Conservation (phyloP, 805 yeast genomes). For the Naumovozyma baii region DNA sequence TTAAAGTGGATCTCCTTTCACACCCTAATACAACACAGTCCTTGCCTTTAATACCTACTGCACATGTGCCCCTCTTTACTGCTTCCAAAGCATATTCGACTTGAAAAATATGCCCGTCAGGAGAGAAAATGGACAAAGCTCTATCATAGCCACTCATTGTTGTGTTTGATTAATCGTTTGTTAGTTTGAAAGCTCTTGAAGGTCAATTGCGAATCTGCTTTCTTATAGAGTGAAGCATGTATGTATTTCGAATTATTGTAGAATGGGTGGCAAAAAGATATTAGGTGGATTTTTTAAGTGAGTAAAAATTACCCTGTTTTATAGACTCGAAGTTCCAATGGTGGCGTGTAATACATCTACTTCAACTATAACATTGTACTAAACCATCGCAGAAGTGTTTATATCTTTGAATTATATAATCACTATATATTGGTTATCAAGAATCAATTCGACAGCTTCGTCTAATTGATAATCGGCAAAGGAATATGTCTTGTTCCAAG, state of each 20-base stretch:
- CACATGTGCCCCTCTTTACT: constrained; percentile 95
- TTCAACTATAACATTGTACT: neutral
- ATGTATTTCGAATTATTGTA: too few relatives aligned
- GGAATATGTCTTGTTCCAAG: too few relatives aligned
- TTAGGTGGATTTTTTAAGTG: neutral
- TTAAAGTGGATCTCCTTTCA: constrained; percentile 90
- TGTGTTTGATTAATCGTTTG: neutral
- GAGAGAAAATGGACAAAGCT: constrained; percentile 96
- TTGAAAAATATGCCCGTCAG: constrained; percentile 98
- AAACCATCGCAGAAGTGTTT: too few relatives aligned
- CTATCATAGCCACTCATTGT: constrained; percentile 97
- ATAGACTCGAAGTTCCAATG: neutral
- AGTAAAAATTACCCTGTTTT: neutral
- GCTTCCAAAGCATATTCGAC: constrained; percentile 98
- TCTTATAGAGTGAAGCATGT: too few relatives aligned
- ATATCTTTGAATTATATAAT: too few relatives aligned
- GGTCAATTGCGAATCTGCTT: too few relatives aligned
- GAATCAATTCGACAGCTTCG: too few relatives aligned
- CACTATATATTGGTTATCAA: too few relatives aligned
- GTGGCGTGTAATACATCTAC: neutral
- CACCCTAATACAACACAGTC: constrained; percentile 89
- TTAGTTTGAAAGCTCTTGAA: neutral
- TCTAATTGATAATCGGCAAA: too few relatives aligned
- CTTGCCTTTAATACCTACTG: constrained; percentile 91
- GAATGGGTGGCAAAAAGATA: neutral